Percentiles rank a stretch among this genome's conserved stretches.
Evolutionary conservation across 1,284 basidiomycete species (phyloP).

Genomic region (Tetrapyrgos nigripes): DNA sequence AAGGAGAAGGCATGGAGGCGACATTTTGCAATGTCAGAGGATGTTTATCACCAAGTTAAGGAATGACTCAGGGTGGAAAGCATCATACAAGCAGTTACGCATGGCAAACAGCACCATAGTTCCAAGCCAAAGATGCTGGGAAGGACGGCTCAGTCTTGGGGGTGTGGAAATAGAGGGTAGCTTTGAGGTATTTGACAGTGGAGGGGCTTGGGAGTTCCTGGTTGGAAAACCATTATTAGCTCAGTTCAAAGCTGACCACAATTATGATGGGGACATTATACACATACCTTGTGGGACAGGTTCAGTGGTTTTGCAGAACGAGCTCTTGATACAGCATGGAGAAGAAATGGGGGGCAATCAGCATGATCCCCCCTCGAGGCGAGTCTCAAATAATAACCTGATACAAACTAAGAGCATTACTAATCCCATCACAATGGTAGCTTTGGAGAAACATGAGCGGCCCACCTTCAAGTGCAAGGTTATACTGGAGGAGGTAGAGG

Average conservation of each 20-base stretch:
- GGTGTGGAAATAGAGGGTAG: too few relatives aligned
- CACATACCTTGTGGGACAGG: background rate
- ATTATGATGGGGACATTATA: conserved; percentile 5
- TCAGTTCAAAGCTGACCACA: too few relatives aligned
- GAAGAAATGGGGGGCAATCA: background rate
- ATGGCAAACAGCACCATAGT: too few relatives aligned
- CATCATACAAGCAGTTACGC: too few relatives aligned
- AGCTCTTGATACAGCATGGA: background rate
- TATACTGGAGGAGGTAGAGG: background rate
- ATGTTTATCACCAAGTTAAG: too few relatives aligned
- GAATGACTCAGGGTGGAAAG: too few relatives aligned
- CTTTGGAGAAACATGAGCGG: background rate
- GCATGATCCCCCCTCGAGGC: background rate
- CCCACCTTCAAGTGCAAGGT: background rate
- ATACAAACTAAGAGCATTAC: background rate
- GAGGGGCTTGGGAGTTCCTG: too few relatives aligned
- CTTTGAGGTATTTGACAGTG: too few relatives aligned
- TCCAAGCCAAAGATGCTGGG: too few relatives aligned
- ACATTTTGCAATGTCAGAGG: too few relatives aligned
- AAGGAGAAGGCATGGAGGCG: background rate
- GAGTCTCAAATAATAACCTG: background rate
- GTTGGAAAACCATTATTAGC: too few relatives aligned
- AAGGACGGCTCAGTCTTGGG: too few relatives aligned
- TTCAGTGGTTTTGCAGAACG: background rate
- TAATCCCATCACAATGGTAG: background rate